Base-by-base conservation (phyloP, 306 rosid genomes). In the Nissolia schottii region DNA sequence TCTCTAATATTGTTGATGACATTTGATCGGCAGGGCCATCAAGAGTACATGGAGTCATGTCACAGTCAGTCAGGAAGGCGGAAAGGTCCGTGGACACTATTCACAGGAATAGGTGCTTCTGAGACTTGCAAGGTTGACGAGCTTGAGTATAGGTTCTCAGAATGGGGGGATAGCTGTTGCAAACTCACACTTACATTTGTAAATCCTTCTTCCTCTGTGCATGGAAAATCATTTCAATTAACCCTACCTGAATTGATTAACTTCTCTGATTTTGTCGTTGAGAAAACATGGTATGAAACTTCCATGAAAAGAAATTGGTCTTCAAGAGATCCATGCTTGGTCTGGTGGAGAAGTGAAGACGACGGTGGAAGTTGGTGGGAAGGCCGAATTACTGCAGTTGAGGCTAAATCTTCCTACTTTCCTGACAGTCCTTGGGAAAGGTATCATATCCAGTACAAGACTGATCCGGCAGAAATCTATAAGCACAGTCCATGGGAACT, bases 361-460 rank as follows among this genome's bases (percentile, higher is more conserved):
- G 87, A 83, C 27, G 83, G 83, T 55, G 97, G 97, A 18, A 73
- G 53, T 50, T 89, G 93, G 96, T 89, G 96, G 96, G 69, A 67
- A 13, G 97, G 97, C 50, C 81, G 80, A 74, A 73, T 92, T 15
- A 55, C 62, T 71, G 46, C 67, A 7, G 75, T 77, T 24, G 77
- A 82, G 80, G 85, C 89, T 49, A 87, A 84, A 71, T 86, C 87
- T 61, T 61, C 1, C 18, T 90, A 86, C 35, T 92, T 92, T 73
- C 96, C 97, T 0, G 86, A 87, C 63, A 92, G 97, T 85, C 96
- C 97, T 29, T 89, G 97, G 97, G 88, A 87, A 63, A 86, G 90
- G 84, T 83, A 79, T 76, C 40, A 5, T 63, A 68, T 92, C 65
- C 74, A 62, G 50, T 92, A 92, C 69, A 79, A 77, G 75, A 70